Evolutionary conservation across 208 protist species (phyloP).

Genomic region (Blechomonas ayalai): DNA sequence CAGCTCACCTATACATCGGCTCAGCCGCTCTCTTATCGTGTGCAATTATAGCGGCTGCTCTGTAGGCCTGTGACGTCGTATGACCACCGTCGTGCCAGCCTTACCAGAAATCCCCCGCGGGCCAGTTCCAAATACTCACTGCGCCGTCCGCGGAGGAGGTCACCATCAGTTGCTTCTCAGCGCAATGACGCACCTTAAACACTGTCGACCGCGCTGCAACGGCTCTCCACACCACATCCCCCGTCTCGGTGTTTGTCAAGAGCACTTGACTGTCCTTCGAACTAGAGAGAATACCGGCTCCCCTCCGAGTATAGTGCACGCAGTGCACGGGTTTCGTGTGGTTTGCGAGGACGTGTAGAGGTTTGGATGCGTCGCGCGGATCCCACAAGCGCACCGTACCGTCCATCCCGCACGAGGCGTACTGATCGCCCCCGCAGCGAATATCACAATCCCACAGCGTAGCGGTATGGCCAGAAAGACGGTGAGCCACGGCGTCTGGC

Average conservation of each 20-base stretch:
- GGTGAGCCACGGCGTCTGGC: constrained; percentile 22
- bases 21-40: neutral
- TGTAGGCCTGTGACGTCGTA: neutral
- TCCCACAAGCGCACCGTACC: constrained; percentile 56
- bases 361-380: constrained; percentile 14
- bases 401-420: constrained; percentile 63
- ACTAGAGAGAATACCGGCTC: constrained; percentile 39
- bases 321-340: constrained; percentile 54
- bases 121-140: constrained; percentile 65
- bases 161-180: constrained; percentile 21
- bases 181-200: constrained; percentile 42
- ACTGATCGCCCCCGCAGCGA: constrained; percentile 25
- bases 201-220: constrained; percentile 44
- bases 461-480: constrained; percentile 34
- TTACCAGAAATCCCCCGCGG: constrained; percentile 18
- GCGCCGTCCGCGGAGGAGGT: constrained; percentile 31
- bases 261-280: constrained; percentile 37
- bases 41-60: neutral
- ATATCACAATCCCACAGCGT: constrained; percentile 63
- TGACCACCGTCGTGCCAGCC: no score
- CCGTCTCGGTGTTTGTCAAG: constrained; percentile 24
- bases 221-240: constrained; percentile 39
- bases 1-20: constrained; percentile 5
- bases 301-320: constrained; percentile 28
- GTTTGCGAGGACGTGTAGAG: constrained; percentile 17